These are phyloP conservation scores for Phanerochaete sordida DNA, from an alignment of 768 basidiomycete genomes.

Conservation along the genomic window DNA sequence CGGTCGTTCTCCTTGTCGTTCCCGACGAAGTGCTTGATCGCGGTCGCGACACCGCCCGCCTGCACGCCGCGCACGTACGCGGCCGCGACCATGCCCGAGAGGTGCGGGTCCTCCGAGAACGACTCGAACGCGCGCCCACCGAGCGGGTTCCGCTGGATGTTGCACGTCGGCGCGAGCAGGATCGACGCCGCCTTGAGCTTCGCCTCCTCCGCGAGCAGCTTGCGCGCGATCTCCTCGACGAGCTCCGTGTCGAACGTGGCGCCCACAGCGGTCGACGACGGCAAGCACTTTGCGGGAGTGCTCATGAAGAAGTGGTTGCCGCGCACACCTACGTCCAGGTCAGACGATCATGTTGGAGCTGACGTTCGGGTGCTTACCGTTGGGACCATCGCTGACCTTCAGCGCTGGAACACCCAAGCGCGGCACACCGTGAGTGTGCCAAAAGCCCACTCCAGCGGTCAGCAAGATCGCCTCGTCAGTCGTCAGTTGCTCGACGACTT, in stretches of 20 bases:
- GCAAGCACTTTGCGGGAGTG: constrained; percentile 76
- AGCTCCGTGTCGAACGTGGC: constrained; percentile 72
- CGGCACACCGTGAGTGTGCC: constrained; percentile 67
- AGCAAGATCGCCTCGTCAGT: constrained; percentile 73
- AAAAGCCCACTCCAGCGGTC: constrained; percentile 72
- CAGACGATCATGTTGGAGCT: neutral
- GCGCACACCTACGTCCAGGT: constrained; percentile 38
- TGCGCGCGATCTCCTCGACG: constrained; percentile 56
- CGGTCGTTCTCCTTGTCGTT: constrained; percentile 85
- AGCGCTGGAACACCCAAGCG: constrained; percentile 68
- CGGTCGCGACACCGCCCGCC: constrained; percentile 66
- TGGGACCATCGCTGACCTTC: constrained; percentile 81
- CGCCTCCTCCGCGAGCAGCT: constrained; percentile 68
- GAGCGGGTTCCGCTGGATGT: constrained; percentile 77
- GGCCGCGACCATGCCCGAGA: constrained; percentile 68
- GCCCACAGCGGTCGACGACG: constrained; percentile 71
- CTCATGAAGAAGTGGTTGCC: constrained; percentile 81
- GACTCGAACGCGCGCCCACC: constrained; percentile 67
- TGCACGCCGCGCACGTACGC: constrained; percentile 79
- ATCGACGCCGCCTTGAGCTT: constrained; percentile 67
- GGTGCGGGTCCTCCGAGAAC: constrained; percentile 74
- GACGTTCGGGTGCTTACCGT: constrained; percentile 42
- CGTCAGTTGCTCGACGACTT: constrained; percentile 62
- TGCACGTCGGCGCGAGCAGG: constrained; percentile 78
- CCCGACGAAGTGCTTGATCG: constrained; percentile 80